Percentiles rank a stretch among this genome's conserved stretches.
phyloP scores from a whole-genome alignment of 495 filamentous ascomycete genomes.

The Trichoderma erinaceum region DNA sequence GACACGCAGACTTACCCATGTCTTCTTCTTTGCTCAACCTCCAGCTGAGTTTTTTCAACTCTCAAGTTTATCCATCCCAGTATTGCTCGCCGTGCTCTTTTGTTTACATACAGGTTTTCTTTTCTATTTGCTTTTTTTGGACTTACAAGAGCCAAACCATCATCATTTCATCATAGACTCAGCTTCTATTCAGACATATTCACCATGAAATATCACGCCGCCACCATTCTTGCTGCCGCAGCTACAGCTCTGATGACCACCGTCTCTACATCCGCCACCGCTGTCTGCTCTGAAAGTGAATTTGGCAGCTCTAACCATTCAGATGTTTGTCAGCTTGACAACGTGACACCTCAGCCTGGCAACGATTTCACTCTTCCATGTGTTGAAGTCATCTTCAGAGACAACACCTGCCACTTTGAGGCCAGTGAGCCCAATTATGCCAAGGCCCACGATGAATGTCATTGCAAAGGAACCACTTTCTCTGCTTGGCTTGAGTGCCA shows the following conservation, averaged over 20 bases:
- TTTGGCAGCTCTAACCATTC: not conserved
- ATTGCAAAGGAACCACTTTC: conserved; percentile 37
- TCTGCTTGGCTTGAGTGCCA: conserved; percentile 34
- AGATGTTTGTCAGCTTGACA: not conserved
- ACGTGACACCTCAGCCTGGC: not conserved
- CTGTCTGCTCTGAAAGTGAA: not conserved
- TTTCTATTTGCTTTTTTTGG: not conserved
- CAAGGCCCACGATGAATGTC: conserved; percentile 36
- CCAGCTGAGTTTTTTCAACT: not conserved
- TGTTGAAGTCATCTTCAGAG: conserved; percentile 26
- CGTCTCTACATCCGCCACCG: not conserved
- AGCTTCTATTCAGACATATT: not conserved
- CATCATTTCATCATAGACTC: not conserved
- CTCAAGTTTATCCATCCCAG: not conserved
- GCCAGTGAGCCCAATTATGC: conserved; percentile 25
- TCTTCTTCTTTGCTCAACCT: not conserved
- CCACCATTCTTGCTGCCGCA: not conserved
- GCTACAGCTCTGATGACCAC: not conserved
- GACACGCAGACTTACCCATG: not conserved
- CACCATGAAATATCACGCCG: not conserved
- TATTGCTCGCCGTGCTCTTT: conserved; percentile 3
- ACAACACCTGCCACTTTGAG: conserved; percentile 27
- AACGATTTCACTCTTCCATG: conserved; percentile 28
- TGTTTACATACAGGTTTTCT: not conserved
- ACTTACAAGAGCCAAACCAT: not conserved